Base-by-base conservation (phyloP, 1,284 basidiomycete species). In the Cryptococcus floricola region DNA sequence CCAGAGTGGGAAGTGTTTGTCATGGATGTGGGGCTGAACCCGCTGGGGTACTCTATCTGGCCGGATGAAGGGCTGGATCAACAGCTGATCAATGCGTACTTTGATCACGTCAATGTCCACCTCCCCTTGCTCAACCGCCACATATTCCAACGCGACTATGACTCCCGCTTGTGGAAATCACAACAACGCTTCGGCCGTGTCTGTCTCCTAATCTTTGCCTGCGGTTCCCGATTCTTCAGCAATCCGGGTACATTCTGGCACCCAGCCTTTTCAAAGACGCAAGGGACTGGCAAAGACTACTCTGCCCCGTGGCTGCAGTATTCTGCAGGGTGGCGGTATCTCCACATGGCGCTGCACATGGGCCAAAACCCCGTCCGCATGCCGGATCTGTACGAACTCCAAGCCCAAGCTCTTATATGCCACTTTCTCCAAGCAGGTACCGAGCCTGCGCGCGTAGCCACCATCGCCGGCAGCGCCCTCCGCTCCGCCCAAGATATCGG, bases 41-140 rank as follows among this genome's bases (percentile, higher is more conserved):
- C 69, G 5, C 50, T 74, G 53, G 73, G 76, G 50, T 64, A 64
- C 28, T 60, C 63, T 8, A 54, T 69, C 19, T 78, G 76, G 76
- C 77, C 77, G 0, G 61, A 67, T 10, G 68, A 74, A 18, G 85
- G 89, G 57, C 79, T 94, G 9, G 80, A 86, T 13, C 62, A 68
- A 1, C 66, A 66, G 1, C 82, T 94, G 28, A 79, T 91, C 61
- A 82, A 86, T 25, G 77, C 84, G 8, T 93, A 86, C 69, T 94
- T 93, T 67, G 62, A 65, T 0, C 69, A 83, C 47, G 71, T 83
- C 62, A 89, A 91, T 68, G 64, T 74, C 3, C 81, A 84, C 62
- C 75, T 83, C 31, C 88, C 89, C 4, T 77, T 93, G 18, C 77
- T 95, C 3, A 91, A 94, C 69, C 83, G 84, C 0, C 84, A 84